Evolutionary conservation across 352 stramenopile genomes (phyloP).

Genomic region (Thalassiosira ordinaria): DNA sequence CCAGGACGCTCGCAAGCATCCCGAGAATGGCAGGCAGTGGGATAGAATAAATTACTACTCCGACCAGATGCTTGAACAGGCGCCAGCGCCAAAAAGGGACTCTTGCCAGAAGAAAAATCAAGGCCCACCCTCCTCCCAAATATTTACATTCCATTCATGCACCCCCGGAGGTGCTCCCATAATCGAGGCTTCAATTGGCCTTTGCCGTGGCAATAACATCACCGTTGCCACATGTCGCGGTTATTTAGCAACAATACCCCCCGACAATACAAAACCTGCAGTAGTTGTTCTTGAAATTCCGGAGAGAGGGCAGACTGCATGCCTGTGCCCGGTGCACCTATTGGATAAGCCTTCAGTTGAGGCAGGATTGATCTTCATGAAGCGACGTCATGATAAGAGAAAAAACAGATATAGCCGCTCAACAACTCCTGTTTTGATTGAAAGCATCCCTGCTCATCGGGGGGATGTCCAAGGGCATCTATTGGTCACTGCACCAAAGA

Average conservation of each 20-base stretch:
- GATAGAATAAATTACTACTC: too few relatives aligned
- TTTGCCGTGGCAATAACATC: background rate
- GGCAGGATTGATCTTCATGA: background rate
- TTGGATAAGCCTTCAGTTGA: background rate
- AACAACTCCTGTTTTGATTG: background rate
- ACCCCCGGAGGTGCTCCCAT: background rate
- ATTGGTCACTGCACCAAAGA: background rate
- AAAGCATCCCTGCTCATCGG: constrained; percentile 1
- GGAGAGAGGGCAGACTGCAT: background rate
- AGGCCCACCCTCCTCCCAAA: background rate
- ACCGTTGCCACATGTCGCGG: background rate
- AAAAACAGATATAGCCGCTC: background rate
- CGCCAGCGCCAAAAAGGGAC: too few relatives aligned
- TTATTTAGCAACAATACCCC: background rate
- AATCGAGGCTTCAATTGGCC: background rate
- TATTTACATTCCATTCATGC: background rate
- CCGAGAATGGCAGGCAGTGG: too few relatives aligned
- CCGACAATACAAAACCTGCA: background rate
- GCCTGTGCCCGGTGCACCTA: background rate
- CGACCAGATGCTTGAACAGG: too few relatives aligned
- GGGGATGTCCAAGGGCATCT: constrained; percentile 16
- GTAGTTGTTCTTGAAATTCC: background rate
- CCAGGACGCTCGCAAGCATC: too few relatives aligned
- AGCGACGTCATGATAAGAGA: background rate
- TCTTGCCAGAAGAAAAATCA: background rate